phyloP scores from a whole-genome alignment of 495 filamentous ascomycete species.

The Massariosphaeria phaeospora region DNA sequence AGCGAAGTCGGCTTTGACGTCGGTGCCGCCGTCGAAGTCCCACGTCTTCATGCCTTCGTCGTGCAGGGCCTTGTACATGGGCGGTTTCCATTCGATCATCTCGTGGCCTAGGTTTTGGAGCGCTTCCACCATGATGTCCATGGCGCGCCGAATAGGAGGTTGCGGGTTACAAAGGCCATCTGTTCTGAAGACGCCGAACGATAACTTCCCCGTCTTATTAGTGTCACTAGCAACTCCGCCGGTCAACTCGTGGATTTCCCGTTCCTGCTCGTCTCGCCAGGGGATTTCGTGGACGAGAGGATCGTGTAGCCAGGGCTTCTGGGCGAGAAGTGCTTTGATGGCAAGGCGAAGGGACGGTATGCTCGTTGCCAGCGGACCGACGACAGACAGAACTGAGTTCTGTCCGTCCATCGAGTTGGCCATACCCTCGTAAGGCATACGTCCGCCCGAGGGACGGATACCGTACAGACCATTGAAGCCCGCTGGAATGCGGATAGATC shows the following conservation, averaged over 20 bases:
- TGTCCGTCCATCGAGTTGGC: slow-evolving; percentile 58
- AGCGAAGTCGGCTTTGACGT: slow-evolving; percentile 46
- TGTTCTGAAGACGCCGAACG: slow-evolving; percentile 51
- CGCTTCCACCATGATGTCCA: slow-evolving; percentile 50
- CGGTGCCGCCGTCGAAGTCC: slow-evolving; percentile 48
- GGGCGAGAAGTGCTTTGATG: slow-evolving; percentile 51
- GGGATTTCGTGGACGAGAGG: slow-evolving; percentile 58
- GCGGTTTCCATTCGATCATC: slow-evolving; percentile 56
- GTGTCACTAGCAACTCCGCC: slow-evolving; percentile 28
- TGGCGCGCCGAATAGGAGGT: slow-evolving; percentile 53
- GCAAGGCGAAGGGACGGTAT: slow-evolving; percentile 49
- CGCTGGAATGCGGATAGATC: slow-evolving; percentile 49
- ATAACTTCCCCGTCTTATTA: slow-evolving; percentile 37
- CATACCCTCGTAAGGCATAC: slow-evolving; percentile 51
- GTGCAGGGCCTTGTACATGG: slow-evolving; percentile 44
- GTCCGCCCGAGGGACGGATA: slow-evolving; percentile 42
- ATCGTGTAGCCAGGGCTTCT: slow-evolving; percentile 61
- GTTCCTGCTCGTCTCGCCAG: slow-evolving; percentile 54
- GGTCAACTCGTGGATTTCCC: slow-evolving; percentile 46
- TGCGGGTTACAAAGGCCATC: slow-evolving; percentile 49
- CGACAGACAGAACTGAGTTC: slow-evolving; percentile 52
- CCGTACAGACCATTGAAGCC: slow-evolving; percentile 48
- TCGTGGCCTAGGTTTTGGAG: slow-evolving; percentile 53
- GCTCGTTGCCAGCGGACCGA: slow-evolving; percentile 53
- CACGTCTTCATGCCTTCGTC: slow-evolving; percentile 38